Conservation (phyloP, 2,329 filamentous ascomycete species). For the Aspergillus glaucus region DNA sequence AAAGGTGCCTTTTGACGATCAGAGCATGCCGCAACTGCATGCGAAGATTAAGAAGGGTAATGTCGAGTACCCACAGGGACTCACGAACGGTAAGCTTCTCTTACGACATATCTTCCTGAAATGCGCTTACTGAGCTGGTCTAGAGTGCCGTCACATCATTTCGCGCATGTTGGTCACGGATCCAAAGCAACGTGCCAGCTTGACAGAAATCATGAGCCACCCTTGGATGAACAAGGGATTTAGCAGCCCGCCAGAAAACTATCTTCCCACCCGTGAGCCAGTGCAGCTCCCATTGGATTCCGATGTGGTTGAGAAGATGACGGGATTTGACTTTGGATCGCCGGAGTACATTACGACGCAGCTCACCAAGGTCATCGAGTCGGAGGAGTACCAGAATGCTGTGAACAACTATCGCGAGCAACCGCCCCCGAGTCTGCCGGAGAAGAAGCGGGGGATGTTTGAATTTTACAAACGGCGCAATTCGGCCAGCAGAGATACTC, state of each 20-base stretch:
- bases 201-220: conserved; percentile 89
- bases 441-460: conserved; percentile 85
- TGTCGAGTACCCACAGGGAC: conserved; percentile 91
- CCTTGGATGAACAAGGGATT: conserved; percentile 96
- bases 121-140: conserved; percentile 30
- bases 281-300: conserved; percentile 76
- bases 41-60: conserved; percentile 97
- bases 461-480: conserved; percentile 96
- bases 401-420: conserved; percentile 67
- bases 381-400: conserved; percentile 86
- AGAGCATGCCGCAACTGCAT: conserved; percentile 97
- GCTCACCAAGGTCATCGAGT: conserved; percentile 79
- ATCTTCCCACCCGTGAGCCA: conserved; percentile 74
- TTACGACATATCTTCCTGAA: background rate
- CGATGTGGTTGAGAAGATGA: conserved; percentile 86
- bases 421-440: conserved; percentile 52
- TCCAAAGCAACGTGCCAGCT: conserved; percentile 74
- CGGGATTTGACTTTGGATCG: conserved; percentile 92
- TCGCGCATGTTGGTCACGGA: conserved; percentile 95
- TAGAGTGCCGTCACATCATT: conserved; percentile 90
- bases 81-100: conserved; percentile 67
- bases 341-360: conserved; percentile 76
- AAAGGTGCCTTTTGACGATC: conserved; percentile 97
- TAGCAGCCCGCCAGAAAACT: conserved; percentile 78
- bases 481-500: conserved; percentile 81